Conservation (phyloP, 768 basidiomycete species). For the Neoboletus subvelutipes region DNA sequence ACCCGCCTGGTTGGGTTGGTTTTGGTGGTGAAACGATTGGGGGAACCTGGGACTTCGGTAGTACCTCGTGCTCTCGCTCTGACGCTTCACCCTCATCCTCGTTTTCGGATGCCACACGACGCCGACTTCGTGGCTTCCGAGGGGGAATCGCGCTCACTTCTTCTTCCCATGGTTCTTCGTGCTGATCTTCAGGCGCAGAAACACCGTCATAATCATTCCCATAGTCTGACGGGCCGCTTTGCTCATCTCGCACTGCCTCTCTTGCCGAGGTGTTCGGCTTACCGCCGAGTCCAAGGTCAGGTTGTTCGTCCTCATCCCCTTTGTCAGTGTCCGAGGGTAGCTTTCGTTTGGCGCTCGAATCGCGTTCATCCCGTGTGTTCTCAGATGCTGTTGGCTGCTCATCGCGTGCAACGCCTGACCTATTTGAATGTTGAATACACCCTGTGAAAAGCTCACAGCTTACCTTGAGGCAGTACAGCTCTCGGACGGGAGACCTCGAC, state of each 20-base stretch:
- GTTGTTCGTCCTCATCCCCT: neutral
- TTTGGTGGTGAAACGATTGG: constrained; percentile 5
- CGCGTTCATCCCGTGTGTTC: neutral
- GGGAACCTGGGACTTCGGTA: neutral
- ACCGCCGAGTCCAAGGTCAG: neutral
- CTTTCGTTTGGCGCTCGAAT: neutral
- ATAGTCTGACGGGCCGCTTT: constrained; percentile 2
- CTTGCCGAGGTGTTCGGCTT: neutral
- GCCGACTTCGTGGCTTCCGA: constrained; percentile 4
- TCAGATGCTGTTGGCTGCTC: neutral
- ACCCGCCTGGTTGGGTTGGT: neutral
- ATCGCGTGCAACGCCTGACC: neutral
- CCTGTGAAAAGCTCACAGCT: neutral
- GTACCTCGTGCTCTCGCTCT: neutral
- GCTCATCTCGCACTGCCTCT: neutral
- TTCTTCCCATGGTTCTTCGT: constrained; percentile 5
- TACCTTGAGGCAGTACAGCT: constrained; percentile 1
- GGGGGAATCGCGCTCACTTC: neutral
- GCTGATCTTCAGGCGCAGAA: neutral
- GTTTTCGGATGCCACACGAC: constrained; percentile 9
- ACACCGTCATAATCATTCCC: neutral
- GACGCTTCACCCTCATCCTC: constrained; percentile 7
- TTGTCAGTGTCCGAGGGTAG: neutral
- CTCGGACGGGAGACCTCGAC: constrained; percentile 3
- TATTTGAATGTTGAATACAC: neutral